Percentiles rank a stretch among this genome's conserved stretches.
Evolutionary conservation across 768 basidiomycete genomes (phyloP).

Genomic region (Mycena filopes): DNA sequence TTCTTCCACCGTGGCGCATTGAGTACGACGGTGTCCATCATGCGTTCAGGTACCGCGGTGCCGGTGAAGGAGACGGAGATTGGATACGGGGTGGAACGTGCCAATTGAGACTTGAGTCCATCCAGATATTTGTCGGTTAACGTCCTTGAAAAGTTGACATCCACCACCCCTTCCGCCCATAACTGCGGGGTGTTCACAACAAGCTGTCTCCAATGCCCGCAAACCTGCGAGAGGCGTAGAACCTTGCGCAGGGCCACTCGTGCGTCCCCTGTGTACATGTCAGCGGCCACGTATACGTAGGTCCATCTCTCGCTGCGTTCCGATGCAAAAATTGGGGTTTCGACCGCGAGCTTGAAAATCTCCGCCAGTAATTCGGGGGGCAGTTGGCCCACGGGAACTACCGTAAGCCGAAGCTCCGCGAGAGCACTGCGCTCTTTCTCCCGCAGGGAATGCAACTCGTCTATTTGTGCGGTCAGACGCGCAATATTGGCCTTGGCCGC

Average conservation of each 20-base stretch:
- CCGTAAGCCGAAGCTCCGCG: conserved; percentile 4
- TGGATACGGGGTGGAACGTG: conserved; percentile 8
- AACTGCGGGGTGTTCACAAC: conserved; percentile 3
- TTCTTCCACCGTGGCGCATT: background rate
- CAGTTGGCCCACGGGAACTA: conserved; percentile 15
- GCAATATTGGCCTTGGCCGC: conserved; percentile 25
- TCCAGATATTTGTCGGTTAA: background rate
- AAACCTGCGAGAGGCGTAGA: conserved; percentile 14
- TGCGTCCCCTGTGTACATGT: background rate
- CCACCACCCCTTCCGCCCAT: conserved; percentile 15
- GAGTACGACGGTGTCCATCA: background rate
- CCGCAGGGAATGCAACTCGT: background rate
- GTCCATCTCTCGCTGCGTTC: no score
- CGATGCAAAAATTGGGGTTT: background rate
- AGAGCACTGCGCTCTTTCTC: conserved; percentile 12
- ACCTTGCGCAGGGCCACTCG: background rate
- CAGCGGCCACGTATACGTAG: no score
- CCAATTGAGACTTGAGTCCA: background rate
- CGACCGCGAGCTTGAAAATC: conserved; percentile 12
- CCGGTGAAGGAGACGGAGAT: conserved; percentile 10
- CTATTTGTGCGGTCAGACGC: conserved; percentile 9
- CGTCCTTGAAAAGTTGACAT: background rate
- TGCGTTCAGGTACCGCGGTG: no score
- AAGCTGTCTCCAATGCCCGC: conserved; percentile 9
- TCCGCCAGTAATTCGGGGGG: conserved; percentile 18